A percentile compares a stretch with the other conserved stretches of the same genome.
Evolutionary conservation across 1,284 basidiomycete species (phyloP).

Genomic region (Cryptococcus wingfieldii): DNA sequence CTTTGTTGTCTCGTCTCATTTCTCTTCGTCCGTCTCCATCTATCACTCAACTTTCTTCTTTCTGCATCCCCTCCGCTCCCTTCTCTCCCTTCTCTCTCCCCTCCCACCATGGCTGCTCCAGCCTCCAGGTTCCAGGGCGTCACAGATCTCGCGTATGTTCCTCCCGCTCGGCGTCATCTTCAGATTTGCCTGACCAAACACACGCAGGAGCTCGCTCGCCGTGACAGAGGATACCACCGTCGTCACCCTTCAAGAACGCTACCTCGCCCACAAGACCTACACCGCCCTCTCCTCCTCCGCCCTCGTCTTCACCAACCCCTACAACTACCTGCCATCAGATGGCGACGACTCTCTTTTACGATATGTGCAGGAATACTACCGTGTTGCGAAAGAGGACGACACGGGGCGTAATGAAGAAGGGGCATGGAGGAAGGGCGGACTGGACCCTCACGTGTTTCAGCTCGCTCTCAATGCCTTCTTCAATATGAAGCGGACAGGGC

Average conservation of each 20-base stretch:
- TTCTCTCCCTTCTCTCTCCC: no score
- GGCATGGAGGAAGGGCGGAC: constrained; percentile 27
- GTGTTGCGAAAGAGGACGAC: constrained; percentile 53
- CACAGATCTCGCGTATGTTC: constrained; percentile 33
- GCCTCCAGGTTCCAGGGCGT: constrained; percentile 36
- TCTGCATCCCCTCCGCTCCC: no score
- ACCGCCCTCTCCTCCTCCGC: constrained; percentile 66
- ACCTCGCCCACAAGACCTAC: constrained; percentile 77
- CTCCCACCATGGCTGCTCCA: neutral
- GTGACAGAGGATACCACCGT: constrained; percentile 48
- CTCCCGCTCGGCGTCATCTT: neutral
- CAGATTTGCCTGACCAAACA: neutral
- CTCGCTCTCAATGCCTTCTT: constrained; percentile 88
- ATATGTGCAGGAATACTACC: constrained; percentile 70
- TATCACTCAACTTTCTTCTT: no score
- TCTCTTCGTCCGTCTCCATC: no score
- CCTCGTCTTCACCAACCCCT: constrained; percentile 79
- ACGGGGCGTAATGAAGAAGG: constrained; percentile 21
- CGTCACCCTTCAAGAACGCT: constrained; percentile 76
- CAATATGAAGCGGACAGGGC: constrained; percentile 88
- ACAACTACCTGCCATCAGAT: constrained; percentile 76
- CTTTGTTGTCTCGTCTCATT: no score
- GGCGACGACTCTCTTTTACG: constrained; percentile 75
- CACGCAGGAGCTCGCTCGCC: constrained; percentile 29
- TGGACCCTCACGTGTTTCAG: constrained; percentile 81